Conservation (phyloP, 1,284 basidiomycete genomes). For the Tylopilus sp. region DNA sequence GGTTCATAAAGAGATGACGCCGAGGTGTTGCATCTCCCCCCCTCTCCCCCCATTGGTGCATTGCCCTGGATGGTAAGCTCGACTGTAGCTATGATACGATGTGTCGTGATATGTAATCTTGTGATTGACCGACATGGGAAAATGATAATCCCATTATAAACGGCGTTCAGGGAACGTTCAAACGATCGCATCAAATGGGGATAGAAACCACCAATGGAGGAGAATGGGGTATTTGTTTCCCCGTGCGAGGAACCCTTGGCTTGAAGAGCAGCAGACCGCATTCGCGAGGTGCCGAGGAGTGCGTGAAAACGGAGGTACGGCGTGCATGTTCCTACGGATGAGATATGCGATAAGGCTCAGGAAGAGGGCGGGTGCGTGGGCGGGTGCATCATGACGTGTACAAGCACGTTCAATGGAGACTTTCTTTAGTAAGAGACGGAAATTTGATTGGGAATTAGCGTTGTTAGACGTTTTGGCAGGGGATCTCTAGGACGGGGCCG, state of each 20-base stretch:
- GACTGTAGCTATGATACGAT: slow-evolving; percentile 26
- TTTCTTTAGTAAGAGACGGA: slow-evolving; percentile 23
- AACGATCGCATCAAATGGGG: slow-evolving; percentile 19
- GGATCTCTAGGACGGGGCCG: slow-evolving; percentile 26
- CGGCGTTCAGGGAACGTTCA: slow-evolving; percentile 11
- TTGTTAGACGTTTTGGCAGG: slow-evolving; percentile 35
- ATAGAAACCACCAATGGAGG: slow-evolving; percentile 11
- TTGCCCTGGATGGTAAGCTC: slow-evolving; percentile 3
- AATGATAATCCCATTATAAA: slow-evolving; percentile 14
- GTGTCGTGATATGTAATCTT: slow-evolving; percentile 8
- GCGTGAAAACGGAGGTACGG: slow-evolving; percentile 21
- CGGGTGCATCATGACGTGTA: slow-evolving; percentile 26
- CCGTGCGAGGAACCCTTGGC: slow-evolving; percentile 10
- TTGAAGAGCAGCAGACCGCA: slow-evolving; percentile 8
- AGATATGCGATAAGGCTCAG: neutral
- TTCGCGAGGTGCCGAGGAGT: slow-evolving; percentile 30
- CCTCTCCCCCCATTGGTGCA: slow-evolving; percentile 1
- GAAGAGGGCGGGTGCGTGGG: slow-evolving; percentile 2
- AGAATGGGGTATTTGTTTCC: slow-evolving; percentile 19
- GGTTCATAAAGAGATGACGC: slow-evolving; percentile 4
- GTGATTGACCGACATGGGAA: slow-evolving; percentile 29
- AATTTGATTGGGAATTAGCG: slow-evolving; percentile 32
- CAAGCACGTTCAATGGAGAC: neutral
- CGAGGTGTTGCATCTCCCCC: slow-evolving; percentile 5
- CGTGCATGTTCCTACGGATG: neutral